Evolutionary conservation across 768 basidiomycete species (phyloP), one percentile per base, ranked within the genome.

Genomic region (Clitopilus hobsonii): DNA sequence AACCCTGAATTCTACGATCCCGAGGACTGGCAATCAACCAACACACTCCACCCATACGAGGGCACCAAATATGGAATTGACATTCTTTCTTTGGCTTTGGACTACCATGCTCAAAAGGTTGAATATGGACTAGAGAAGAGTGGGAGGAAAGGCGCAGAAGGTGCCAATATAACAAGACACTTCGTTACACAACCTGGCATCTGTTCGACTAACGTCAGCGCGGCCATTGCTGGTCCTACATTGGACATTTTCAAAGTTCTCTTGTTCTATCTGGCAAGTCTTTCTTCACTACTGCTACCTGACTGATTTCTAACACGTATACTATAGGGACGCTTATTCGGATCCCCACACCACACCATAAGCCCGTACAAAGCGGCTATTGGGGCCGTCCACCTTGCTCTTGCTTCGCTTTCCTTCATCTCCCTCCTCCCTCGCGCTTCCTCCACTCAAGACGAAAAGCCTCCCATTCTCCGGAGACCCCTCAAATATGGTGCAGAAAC

Each of bases 11-110:
- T 69, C 56, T 89, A 83, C 58, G 77, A 86, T 54, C 64, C 75
- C 0, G 75, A 80, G 25, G 91, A 94, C 67, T 87, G 85, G 84
- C 91, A 94, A 63, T 74, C 88, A 32, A 68, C 77, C 41, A 74
- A 79, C 48, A 83, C 84, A 6, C 65, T 68, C 18, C 77, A 82
- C 55, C 82, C 89, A 0, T 94, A 93, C 63, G 80, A 89, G 61
- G 74, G 71, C 32, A 76, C 82, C 10, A 94, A 94, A 67, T 91
- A 88, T 63, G 86, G 92, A 69, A 84, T 85, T 23, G 89, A 91
- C 62, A 65, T 93, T 48, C 71, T 92, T 38, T 74, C 77, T 1
- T 69, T 80, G 1, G 68, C 74, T 41, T 74, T 94, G 48, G 83
- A 88, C 55, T 71, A 64, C 26, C 65, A 67, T 4, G 75, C 82